Conservation (phyloP, 2,329 filamentous ascomycete species). For the Aspergillus udagawae region DNA sequence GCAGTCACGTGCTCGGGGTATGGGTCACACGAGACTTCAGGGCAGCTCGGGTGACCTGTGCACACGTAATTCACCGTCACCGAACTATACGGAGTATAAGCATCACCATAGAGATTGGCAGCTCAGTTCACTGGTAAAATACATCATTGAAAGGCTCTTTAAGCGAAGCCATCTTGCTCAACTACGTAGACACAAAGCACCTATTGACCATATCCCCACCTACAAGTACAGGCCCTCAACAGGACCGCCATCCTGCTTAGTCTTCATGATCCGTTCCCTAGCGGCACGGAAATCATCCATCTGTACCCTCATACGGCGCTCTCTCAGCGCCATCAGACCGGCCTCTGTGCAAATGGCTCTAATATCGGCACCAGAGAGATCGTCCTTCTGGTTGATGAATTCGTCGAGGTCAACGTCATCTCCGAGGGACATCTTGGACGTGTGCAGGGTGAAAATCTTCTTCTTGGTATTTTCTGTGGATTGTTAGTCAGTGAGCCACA, state of each 20-base stretch:
- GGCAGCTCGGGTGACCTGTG: too few species aligned
- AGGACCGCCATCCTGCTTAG: slow-evolving; percentile 96
- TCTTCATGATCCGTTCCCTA: slow-evolving; percentile 91
- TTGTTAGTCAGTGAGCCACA: slow-evolving; percentile 17
- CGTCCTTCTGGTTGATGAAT: slow-evolving; percentile 98
- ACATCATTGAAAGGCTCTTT: slow-evolving; percentile 15
- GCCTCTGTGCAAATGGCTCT: slow-evolving; percentile 98
- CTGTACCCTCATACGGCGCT: slow-evolving; percentile 95
- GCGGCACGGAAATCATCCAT: slow-evolving; percentile 97
- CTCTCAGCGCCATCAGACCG: slow-evolving; percentile 86
- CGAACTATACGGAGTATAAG: too few species aligned
- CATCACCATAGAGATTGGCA: not conserved
- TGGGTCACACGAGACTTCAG: too few species aligned
- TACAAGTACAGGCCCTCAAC: slow-evolving; percentile 95
- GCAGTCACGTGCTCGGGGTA: too few species aligned
- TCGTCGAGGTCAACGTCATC: slow-evolving; percentile 98
- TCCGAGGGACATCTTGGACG: slow-evolving; percentile 95
- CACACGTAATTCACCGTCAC: too few species aligned
- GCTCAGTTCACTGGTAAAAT: slow-evolving; percentile 20
- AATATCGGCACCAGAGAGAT: slow-evolving; percentile 94
- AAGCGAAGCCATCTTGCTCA: slow-evolving; percentile 2
- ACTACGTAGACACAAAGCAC: slow-evolving; percentile 8
- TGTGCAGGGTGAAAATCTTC: slow-evolving; percentile 98
- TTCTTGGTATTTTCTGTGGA: slow-evolving; percentile 73
- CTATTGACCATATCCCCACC: slow-evolving; percentile 12